Evolutionary conservation across 352 stramenopile species (phyloP).

Genomic region (Globisporangium recalcitrans): DNA sequence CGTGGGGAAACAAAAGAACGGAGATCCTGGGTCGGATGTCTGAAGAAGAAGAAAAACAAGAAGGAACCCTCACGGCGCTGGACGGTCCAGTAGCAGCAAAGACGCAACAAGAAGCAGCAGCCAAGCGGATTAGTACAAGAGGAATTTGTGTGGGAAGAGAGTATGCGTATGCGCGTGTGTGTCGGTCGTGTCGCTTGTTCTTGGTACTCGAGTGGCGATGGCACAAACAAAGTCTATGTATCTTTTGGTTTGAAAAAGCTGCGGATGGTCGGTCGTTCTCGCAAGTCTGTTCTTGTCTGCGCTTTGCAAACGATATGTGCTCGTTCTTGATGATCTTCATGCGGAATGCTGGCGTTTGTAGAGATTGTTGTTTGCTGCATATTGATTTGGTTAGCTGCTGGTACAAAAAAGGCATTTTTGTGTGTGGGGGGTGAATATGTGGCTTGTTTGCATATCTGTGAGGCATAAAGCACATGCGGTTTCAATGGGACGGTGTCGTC

Average conservation of each 20-base stretch:
- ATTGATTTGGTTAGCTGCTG: neutral
- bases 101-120: neutral
- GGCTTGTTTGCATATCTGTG: neutral
- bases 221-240: constrained; percentile 2
- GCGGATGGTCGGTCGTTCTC: neutral
- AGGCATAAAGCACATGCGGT: neutral
- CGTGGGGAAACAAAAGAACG: neutral
- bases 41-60: neutral
- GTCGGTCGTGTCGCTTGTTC: neutral
- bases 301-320: neutral
- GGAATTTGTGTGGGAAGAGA: constrained; percentile 8
- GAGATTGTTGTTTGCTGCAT: neutral
- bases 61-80: neutral
- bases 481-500: constrained; percentile 5
- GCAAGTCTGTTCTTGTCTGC: neutral
- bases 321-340: neutral
- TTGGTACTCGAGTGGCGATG: neutral
- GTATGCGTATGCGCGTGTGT: neutral
- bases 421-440: neutral
- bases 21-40: neutral
- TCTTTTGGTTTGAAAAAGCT: constrained; percentile 2
- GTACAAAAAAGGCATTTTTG: constrained; percentile 10
- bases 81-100: constrained; percentile 4
- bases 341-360: too few relatives aligned
- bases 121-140: neutral